Evolutionary conservation across 2,329 filamentous ascomycete genomes (phyloP).

Genomic region (Ceratocystis eucalypticola): DNA sequence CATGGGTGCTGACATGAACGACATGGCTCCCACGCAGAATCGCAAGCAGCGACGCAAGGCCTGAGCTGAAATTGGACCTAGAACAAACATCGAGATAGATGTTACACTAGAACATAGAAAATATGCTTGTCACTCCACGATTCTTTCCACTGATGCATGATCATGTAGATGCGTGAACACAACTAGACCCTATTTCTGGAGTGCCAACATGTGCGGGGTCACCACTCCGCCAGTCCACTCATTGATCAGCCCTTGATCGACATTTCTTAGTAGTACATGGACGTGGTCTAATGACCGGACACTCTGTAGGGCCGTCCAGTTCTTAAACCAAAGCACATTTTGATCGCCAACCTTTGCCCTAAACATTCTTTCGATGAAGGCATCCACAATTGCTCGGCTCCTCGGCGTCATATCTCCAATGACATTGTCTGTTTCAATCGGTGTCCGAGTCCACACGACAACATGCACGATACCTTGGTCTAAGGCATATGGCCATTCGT

Average conservation of each 20-base stretch:
- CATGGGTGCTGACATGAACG: constrained; percentile 23
- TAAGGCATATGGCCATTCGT: constrained; percentile 91
- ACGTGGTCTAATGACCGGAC: constrained; percentile 80
- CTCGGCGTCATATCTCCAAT: constrained; percentile 60
- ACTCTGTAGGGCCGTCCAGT: constrained; percentile 80
- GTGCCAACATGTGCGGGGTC: constrained; percentile 10
- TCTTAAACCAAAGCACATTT: constrained; percentile 81
- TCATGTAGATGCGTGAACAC: constrained; percentile 3
- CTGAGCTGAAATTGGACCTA: constrained; percentile 23
- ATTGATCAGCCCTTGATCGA: constrained; percentile 37
- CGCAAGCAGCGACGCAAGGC: constrained; percentile 43
- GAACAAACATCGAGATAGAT: background rate
- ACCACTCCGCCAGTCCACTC: constrained; percentile 33
- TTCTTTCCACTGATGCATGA: background rate
- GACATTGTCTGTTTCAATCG: constrained; percentile 54
- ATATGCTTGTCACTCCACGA: background rate
- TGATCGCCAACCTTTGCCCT: constrained; percentile 38
- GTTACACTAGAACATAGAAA: background rate
- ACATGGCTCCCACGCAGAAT: constrained; percentile 30
- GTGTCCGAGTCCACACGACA: constrained; percentile 82
- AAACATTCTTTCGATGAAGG: constrained; percentile 60
- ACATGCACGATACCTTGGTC: constrained; percentile 56
- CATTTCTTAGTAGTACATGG: constrained; percentile 56
- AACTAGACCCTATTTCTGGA: background rate
- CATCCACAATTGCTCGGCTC: constrained; percentile 49